Evolutionary conservation across 78 protist species (phyloP), one percentile per base, ranked within the genome.

Genomic region (slime mould (Dictyostelium discoideum)): DNA sequence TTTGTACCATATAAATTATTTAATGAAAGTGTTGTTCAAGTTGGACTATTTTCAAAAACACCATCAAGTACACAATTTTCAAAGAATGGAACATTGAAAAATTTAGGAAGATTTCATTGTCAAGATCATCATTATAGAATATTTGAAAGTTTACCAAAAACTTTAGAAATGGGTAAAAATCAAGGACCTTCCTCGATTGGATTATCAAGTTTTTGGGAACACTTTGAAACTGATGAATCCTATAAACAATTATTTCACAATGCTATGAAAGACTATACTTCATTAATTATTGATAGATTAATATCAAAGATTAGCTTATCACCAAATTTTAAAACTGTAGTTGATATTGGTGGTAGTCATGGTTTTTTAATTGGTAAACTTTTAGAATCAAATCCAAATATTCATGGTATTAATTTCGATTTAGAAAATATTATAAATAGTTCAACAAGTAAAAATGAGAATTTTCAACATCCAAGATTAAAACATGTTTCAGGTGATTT

Each of bases 311-410:
- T 32, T 32, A 1, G 0, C 37, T 32, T 32, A 32, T 65, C 65
- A 60, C 69, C 89, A 40, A 20, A 44, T 4, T 85, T 16, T 44
- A 7, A 85, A 22, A 60, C 60, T 1, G 73, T 85, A 6, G 46
- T 60, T 85, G 89, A 85, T n/a, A 44, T 85, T 67, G 89, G 89
- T 67, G 89, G 89, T 10, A 26, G 60, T 67, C 89, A 85, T 60
- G 89, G 78, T 8, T 8, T 60, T 9, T 29, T 69, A 11, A 24
- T 85, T 13, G 73, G 26, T 29, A 13, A 7, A 9, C 13, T 85
- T 7, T 7, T 85, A 4, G 74, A 85, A 9, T 11, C 2, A 13
- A 7, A 46, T 42, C 26, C 74, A 67, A 85, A 63, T n/a, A 37
- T 46, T 20, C 8, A 85, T 2, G 89, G 79, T 32, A 85, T 85